Base-by-base conservation (phyloP, 1,284 basidiomycete species). In the Lentinula novae-zelandiae region DNA sequence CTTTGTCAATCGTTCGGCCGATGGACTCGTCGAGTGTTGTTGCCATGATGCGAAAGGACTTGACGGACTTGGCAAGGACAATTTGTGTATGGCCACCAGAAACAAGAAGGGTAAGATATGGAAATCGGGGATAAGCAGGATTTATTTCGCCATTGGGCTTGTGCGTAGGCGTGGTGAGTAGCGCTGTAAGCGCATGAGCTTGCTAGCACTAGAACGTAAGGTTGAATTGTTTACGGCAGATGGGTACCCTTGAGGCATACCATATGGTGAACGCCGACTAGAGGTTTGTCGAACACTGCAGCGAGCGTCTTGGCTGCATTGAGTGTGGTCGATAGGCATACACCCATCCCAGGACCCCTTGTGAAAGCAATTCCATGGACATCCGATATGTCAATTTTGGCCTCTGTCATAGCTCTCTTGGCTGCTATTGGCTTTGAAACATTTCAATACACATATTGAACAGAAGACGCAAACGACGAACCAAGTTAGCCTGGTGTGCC, bases 191-290 rank as follows among this genome's bases (percentile, higher is more conserved):
- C 0, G 96, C 93, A 69, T 98, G 95, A 0, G 93, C 96, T 93
- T 96, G 95, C 95, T 95, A 62, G 48, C n/a, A 49, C 55, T 2
- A 63, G 56, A n/a, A 53, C 62, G 27, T 60, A 48, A 46, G 40
- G 20, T 40, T 2, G 54, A 36, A n/a, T 46, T 50, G 59, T 31
- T 58, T 52, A 27, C 44, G 39, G 34, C 48, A 57, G 42, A 34
- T 15, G 38, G 50, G 56, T 27, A 69, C 17, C 1, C 15, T 44
- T 15, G 10, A 22, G n/a, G 42, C 78, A 53, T 27, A 93, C 95
- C 95, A 97, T 97, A 69, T 97, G 95, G 73, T 97, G 93, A 2
- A 96, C 90, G 4, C 93, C 95, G 7, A 97, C 83, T 1, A 96
- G 65, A 0, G 94, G 95, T 68, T 93, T 92, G 48, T 81, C 78